These are phyloP conservation scores for Allantophomopsis cytisporea DNA, from an alignment of 2,329 filamentous ascomycete genomes.

Conservation along the genomic window DNA sequence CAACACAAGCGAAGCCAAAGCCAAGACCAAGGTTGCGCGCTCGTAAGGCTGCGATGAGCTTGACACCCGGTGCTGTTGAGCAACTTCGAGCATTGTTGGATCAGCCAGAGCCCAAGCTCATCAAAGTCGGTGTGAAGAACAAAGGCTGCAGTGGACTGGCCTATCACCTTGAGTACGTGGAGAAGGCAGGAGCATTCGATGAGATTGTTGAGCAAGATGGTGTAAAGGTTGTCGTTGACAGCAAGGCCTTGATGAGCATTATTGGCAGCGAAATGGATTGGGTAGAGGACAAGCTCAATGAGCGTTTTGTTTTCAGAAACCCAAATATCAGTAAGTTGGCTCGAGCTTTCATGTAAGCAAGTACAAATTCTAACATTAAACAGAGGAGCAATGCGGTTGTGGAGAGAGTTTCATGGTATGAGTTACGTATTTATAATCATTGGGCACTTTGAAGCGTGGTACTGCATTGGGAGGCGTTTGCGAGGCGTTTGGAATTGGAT, in stretches of 20 bases:
- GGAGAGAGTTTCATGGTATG: constrained; percentile 91
- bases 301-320: constrained; percentile 89
- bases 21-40: constrained; percentile 58
- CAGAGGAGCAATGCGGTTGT: constrained; percentile 92
- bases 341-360: background rate
- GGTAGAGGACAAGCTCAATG: constrained; percentile 87
- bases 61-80: constrained; percentile 67
- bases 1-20: constrained; percentile 23
- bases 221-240: constrained; percentile 90
- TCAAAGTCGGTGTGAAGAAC: constrained; percentile 89
- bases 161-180: constrained; percentile 91
- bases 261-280: constrained; percentile 99
- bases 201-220: constrained; percentile 92
- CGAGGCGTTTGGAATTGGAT: constrained; percentile 9
- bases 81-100: constrained; percentile 68
- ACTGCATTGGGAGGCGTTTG: constrained; percentile 10
- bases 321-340: constrained; percentile 85
- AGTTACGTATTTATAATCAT: constrained; percentile 12
- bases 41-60: constrained; percentile 81
- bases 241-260: constrained; percentile 94
- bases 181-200: constrained; percentile 78
- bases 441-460: constrained; percentile 4
- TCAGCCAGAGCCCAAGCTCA: constrained; percentile 80
- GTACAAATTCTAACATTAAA: background rate
- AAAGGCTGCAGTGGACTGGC: constrained; percentile 86